phyloP scores from a whole-genome alignment of 192 early-diverging fungal species.

The Gigaspora rosea region DNA sequence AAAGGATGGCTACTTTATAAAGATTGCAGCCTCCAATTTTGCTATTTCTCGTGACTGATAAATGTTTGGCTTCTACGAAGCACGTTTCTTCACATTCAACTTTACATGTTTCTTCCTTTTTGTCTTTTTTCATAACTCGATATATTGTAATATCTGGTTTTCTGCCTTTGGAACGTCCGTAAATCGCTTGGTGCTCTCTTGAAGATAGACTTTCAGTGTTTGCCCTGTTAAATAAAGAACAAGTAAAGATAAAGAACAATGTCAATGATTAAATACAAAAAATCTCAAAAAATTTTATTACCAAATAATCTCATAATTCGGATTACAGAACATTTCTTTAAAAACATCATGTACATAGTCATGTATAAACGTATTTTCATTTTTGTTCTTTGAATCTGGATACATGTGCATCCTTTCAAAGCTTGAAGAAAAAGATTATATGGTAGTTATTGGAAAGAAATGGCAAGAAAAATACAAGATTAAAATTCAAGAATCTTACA shows the following conservation, averaged over 20 bases:
- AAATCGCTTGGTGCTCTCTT: neutral
- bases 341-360: constrained; percentile 11
- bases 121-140: neutral
- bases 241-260: neutral
- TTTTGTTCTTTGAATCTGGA: neutral
- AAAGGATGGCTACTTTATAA: constrained; percentile 9
- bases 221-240: neutral
- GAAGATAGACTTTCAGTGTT: neutral
- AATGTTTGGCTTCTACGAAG: neutral
- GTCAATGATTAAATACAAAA: neutral
- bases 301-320: constrained; percentile 7
- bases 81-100: neutral
- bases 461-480: no score
- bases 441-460: no score
- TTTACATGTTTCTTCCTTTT: no score
- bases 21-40: neutral
- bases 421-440: neutral
- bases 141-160: neutral
- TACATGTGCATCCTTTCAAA: constrained; percentile 1
- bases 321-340: neutral
- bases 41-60: neutral
- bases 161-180: neutral
- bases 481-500: no score
- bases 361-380: neutral
- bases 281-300: neutral